phyloP scores from a whole-genome alignment of 78 protist genomes.

The Cavenderia fasciculata region DNA sequence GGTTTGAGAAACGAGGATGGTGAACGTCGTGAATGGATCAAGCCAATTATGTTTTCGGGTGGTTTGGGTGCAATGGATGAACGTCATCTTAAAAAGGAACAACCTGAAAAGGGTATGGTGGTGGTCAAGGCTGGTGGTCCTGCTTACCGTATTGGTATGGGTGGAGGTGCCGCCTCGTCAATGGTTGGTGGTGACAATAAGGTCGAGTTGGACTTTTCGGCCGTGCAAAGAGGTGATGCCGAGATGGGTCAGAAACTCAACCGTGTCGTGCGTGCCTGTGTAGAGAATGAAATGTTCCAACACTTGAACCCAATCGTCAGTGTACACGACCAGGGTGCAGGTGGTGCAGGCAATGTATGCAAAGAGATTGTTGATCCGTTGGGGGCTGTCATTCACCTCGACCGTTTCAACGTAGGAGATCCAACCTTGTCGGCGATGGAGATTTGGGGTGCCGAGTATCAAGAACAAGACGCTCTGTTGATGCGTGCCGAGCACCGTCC shows the following conservation, averaged over 20 bases:
- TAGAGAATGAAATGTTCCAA: constrained; percentile 68
- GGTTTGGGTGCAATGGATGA: constrained; percentile 91
- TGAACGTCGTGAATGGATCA: constrained; percentile 91
- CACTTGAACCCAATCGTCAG: constrained; percentile 90
- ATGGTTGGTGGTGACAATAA: constrained; percentile 86
- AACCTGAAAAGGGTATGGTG: constrained; percentile 80
- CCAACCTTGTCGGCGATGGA: constrained; percentile 86
- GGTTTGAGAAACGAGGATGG: constrained; percentile 62
- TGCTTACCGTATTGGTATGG: constrained; percentile 94
- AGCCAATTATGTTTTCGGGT: constrained; percentile 97
- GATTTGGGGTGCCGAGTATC: constrained; percentile 95
- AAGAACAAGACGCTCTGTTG: constrained; percentile 87
- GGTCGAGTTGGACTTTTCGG: constrained; percentile 91
- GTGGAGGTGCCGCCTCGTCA: constrained; percentile 96
- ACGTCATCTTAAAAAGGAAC: constrained; percentile 71
- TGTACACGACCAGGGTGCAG: constrained; percentile 94
- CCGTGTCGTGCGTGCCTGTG: constrained; percentile 89
- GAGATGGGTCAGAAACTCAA: constrained; percentile 94
- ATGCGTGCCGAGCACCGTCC: constrained; percentile 32
- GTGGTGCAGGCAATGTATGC: constrained; percentile 90
- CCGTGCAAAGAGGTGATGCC: constrained; percentile 96
- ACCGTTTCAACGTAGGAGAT: constrained; percentile 70
- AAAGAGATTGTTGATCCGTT: constrained; percentile 89
- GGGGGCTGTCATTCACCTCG: constrained; percentile 81
- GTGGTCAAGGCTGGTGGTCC: constrained; percentile 97